These are phyloP conservation scores for Phalaenopsis hybrid DNA, from an alignment of 116 monocot genomes.

Conservation along the genomic window DNA sequence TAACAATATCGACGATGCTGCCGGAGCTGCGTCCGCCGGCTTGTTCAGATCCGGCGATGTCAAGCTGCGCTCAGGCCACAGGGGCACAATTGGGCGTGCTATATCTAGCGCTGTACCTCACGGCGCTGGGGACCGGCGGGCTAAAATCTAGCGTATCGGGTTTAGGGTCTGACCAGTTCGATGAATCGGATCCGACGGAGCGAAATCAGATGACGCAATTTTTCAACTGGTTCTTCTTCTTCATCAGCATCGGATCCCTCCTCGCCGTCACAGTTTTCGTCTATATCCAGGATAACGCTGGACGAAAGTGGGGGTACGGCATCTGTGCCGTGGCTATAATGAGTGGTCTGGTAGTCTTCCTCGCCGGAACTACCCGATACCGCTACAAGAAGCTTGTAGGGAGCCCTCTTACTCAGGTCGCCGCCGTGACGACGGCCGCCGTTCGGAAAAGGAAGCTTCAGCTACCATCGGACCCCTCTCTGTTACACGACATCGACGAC, in stretches of 20 bases:
- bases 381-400: slow-evolving; percentile 78
- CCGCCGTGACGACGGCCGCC: slow-evolving; percentile 48
- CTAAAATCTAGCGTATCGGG: slow-evolving; percentile 93
- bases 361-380: slow-evolving; percentile 57
- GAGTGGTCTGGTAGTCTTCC: slow-evolving; percentile 40
- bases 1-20: slow-evolving; percentile 73
- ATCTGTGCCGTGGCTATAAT: slow-evolving; percentile 53
- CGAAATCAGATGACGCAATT: slow-evolving; percentile 55
- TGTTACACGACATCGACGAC: slow-evolving; percentile 38
- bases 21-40: slow-evolving; percentile 56
- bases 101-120: slow-evolving; percentile 66
- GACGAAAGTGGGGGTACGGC: slow-evolving; percentile 76
- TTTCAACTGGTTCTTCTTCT: slow-evolving; percentile 98
- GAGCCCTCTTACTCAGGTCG: slow-evolving; percentile 81
- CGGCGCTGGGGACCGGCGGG: slow-evolving; percentile 79
- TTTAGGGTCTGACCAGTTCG: slow-evolving; percentile 95
- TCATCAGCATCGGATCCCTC: slow-evolving; percentile 85
- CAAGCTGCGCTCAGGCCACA: slow-evolving; percentile 36
- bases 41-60: slow-evolving; percentile 20
- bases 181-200: slow-evolving; percentile 52
- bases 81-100: slow-evolving; percentile 58
- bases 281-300: slow-evolving; percentile 85
- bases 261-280: slow-evolving; percentile 84
- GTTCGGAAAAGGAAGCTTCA: slow-evolving; percentile 47
- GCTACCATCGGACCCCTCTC: slow-evolving; percentile 39